Base-by-base conservation (phyloP, 805 yeast species). In the Lipomyces mesembrius region DNA sequence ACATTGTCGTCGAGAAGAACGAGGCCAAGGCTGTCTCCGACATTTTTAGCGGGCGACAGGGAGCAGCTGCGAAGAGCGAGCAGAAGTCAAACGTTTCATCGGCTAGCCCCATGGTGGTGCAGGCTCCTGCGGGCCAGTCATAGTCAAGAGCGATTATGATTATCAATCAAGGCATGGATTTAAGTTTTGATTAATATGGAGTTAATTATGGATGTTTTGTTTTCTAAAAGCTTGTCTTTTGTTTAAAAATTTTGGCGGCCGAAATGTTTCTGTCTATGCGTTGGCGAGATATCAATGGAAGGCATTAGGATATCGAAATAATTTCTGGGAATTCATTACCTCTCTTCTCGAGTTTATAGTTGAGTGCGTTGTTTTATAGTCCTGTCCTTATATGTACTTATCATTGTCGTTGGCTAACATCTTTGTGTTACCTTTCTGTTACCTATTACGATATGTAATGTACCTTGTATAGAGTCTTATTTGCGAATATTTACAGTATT, bases 1-100 rank as follows among this genome's bases (percentile, higher is more conserved):
- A 89, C 75, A 81, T 95, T 72, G 93, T 94, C 29, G 88, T 90
- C 57, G 94, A 92, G 77, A 90, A 91, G 75, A 80, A 79, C 72
- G 80, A 78, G 66, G 79, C 80, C 20, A 68, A 67, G 57, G 66
- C 70, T 3, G 51, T 53, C 9, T 53, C 60, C 5, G 65, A 63
- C 49, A 67, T 67, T 20, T 25, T 65, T 27, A 35, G 46, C 29
- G 49, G 62, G 17, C 64, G 70, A 34, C 34, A 59, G 9, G 17
- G 11, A 20, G 49, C 8, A 8, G 20, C 20, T 14, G 49, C 49
- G n/a, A 60, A 59, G 46, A 61, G 74, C 11, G 49, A 43, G 22
- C 3, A 5, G 49, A 22, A 43, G 20, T 43, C 22, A n/a, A n/a
- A n/a, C 0, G 49, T n/a, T 43, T 43, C 22, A 22, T 43, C 49